phyloP scores from a whole-genome alignment of 805 yeast species.

The Komagataella pastoris region DNA sequence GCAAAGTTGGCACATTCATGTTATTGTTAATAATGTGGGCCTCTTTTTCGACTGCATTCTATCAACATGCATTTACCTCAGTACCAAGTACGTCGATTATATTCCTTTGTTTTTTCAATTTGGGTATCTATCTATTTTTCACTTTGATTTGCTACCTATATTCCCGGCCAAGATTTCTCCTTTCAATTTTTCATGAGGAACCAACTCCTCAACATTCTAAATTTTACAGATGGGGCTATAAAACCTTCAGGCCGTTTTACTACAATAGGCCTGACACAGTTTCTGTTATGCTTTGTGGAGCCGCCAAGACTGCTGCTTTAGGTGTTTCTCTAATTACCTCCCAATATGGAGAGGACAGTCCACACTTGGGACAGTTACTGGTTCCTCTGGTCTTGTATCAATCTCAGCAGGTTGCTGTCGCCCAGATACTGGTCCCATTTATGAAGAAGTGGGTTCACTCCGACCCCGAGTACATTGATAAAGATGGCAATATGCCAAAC shows the following conservation, averaged over 20 bases:
- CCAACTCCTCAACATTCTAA: slow-evolving; percentile 34
- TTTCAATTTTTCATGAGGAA: slow-evolving; percentile 24
- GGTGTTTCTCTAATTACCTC: slow-evolving; percentile 64
- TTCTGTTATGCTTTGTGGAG: slow-evolving; percentile 75
- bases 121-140: slow-evolving; percentile 69
- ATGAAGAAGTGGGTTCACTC: slow-evolving; percentile 58
- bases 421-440: slow-evolving; percentile 53
- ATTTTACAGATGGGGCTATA: slow-evolving; percentile 30
- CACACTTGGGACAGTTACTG: slow-evolving; percentile 53
- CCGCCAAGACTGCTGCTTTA: slow-evolving; percentile 87
- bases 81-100: slow-evolving; percentile 60
- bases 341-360: slow-evolving; percentile 55
- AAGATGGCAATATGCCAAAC: slow-evolving; percentile 1
- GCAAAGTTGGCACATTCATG: slow-evolving; percentile 71
- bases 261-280: slow-evolving; percentile 63
- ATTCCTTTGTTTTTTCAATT: slow-evolving; percentile 70
- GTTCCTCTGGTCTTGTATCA: slow-evolving; percentile 82
- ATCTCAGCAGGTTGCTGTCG: slow-evolving; percentile 76
- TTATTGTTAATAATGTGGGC: slow-evolving; percentile 64
- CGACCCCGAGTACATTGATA: slow-evolving; percentile 7
- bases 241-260: slow-evolving; percentile 47
- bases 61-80: slow-evolving; percentile 56
- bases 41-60: slow-evolving; percentile 79
- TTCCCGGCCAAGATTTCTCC: slow-evolving; percentile 48
- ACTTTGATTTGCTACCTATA: slow-evolving; percentile 45